These are phyloP conservation scores for Paracamarosporium sp. DNA, from an alignment of 2,329 filamentous ascomycete genomes.

Conservation along the genomic window DNA sequence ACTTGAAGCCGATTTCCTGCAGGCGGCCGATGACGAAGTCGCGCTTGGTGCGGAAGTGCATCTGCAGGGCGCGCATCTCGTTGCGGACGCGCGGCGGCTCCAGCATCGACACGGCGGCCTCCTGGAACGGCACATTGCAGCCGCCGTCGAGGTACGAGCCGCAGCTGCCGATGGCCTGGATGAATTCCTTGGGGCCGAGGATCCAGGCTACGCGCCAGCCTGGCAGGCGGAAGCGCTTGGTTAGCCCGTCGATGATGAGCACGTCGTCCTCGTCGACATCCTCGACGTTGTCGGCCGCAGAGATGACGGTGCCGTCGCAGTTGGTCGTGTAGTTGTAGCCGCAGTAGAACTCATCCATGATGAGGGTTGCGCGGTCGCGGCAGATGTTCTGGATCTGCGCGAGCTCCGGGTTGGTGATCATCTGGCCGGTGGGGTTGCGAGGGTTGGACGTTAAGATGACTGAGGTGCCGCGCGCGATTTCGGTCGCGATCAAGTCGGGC, in stretches of 20 bases:
- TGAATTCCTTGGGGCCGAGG: conserved; percentile 93
- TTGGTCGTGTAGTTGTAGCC: conserved; percentile 93
- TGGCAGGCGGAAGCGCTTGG: conserved; percentile 94
- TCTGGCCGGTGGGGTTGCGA: conserved; percentile 89
- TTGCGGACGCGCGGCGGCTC: conserved; percentile 78
- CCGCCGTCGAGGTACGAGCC: conserved; percentile 95
- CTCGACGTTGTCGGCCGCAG: conserved; percentile 85
- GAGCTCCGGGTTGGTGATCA: conserved; percentile 83
- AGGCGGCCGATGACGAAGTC: conserved; percentile 87
- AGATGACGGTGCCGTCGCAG: conserved; percentile 90
- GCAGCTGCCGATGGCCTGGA: conserved; percentile 89
- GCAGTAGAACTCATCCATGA: conserved; percentile 93
- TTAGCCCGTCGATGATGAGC: conserved; percentile 92
- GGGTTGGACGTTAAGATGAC: conserved; percentile 96
- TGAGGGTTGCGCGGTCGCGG: conserved; percentile 85
- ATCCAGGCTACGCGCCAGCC: conserved; percentile 98
- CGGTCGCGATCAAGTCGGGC: conserved; percentile 89
- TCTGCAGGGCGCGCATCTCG: conserved; percentile 90
- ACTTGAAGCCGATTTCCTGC: conserved; percentile 83
- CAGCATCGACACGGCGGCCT: conserved; percentile 92
- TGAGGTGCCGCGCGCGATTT: conserved; percentile 77
- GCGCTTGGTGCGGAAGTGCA: conserved; percentile 90
- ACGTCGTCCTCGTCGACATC: conserved; percentile 84
- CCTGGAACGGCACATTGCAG: conserved; percentile 93
- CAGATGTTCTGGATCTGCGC: conserved; percentile 92